Conservation (phyloP, 768 basidiomycete species). For the Russula dissimulans region DNA sequence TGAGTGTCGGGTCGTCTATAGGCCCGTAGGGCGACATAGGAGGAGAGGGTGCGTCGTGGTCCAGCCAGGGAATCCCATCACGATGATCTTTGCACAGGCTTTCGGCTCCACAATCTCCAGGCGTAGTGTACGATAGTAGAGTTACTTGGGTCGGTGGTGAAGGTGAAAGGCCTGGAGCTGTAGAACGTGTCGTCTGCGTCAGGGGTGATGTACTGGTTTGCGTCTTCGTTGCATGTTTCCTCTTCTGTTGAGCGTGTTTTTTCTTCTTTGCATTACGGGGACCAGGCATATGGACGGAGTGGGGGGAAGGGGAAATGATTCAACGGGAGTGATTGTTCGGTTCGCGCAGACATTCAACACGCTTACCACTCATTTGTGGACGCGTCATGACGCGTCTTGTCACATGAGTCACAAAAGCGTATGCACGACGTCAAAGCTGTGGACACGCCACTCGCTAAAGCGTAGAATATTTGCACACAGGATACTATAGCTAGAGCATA, state of each 20-base stretch:
- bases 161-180: neutral
- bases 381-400: slow-evolving; percentile 8
- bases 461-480: too few relatives aligned
- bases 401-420: neutral
- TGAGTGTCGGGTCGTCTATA: slow-evolving; percentile 15
- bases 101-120: neutral
- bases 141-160: neutral
- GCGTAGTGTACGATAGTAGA: neutral
- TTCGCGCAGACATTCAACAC: too few relatives aligned
- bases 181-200: neutral
- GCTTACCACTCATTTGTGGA: neutral
- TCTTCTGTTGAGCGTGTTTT: slow-evolving; percentile 29
- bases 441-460: too few relatives aligned
- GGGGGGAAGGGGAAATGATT: neutral
- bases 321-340: neutral
- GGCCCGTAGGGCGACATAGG: neutral
- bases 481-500: too few relatives aligned
- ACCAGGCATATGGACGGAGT: slow-evolving; percentile 41
- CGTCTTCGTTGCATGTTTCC: slow-evolving; percentile 25
- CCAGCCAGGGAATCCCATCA: neutral
- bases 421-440: too few relatives aligned
- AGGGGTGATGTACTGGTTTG: neutral
- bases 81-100: neutral
- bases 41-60: neutral
- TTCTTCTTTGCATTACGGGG: slow-evolving; percentile 47